These are phyloP conservation scores for Penicillium sp. DNA, from an alignment of 2,329 filamentous ascomycete genomes.

Conservation along the genomic window DNA sequence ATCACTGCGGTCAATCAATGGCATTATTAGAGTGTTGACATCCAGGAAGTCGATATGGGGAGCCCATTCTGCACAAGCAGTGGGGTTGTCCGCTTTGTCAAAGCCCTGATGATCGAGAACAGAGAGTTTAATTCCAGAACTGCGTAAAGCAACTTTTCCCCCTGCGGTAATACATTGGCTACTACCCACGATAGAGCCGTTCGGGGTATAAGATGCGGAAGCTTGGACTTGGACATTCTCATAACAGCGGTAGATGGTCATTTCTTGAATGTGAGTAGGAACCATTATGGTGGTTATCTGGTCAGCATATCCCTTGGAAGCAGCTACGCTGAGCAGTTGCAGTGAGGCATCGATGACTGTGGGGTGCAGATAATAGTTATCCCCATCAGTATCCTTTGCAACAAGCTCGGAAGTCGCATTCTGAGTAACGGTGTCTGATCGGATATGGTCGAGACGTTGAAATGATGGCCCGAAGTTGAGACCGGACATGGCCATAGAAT, in stretches of 20 bases:
- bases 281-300: conserved; percentile 18
- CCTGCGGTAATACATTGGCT: conserved; percentile 2
- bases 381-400: conserved; percentile 1
- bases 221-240: conserved; percentile 5
- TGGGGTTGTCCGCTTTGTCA: neutral
- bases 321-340: conserved; percentile 24
- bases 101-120: neutral
- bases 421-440: conserved; percentile 6
- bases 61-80: conserved; percentile 14
- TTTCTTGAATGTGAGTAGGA: conserved; percentile 23
- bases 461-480: conserved; percentile 19
- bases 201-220: conserved; percentile 10
- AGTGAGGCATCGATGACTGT: conserved; percentile 23
- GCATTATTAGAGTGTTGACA: conserved; percentile 11
- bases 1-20: conserved; percentile 6
- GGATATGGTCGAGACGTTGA: conserved; percentile 11
- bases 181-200: conserved; percentile 10
- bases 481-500: conserved; percentile 15
- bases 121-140: conserved; percentile 12
- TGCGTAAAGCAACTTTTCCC: conserved; percentile 9
- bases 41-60: conserved; percentile 21
- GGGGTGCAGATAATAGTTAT: conserved; percentile 24
- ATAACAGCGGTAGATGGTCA: conserved; percentile 15
- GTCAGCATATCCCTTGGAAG: conserved; percentile 20
- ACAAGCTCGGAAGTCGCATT: conserved; percentile 7